Conservation (phyloP, 2,329 filamentous ascomycete species). For the Cercospora berteroae region DNA sequence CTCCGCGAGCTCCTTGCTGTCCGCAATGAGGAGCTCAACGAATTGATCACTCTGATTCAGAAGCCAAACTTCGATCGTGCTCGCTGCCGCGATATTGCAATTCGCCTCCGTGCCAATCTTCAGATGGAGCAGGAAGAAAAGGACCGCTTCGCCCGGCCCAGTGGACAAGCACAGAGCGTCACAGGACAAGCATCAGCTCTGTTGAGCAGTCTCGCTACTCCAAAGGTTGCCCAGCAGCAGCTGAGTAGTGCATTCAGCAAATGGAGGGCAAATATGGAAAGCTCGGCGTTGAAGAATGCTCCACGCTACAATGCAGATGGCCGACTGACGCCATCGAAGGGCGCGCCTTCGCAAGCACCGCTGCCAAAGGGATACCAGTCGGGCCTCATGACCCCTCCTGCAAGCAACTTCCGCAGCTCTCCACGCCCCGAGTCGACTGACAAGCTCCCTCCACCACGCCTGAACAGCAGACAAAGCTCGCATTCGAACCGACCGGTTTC, state of each 20-base stretch:
- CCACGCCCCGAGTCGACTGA: conserved; percentile 45
- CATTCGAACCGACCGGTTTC: conserved; percentile 9
- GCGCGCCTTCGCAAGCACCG: conserved; percentile 41
- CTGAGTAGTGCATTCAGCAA: conserved; percentile 97
- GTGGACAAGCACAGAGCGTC: conserved; percentile 30
- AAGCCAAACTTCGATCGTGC: conserved; percentile 72
- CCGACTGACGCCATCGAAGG: conserved; percentile 50
- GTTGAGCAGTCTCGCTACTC: conserved; percentile 73
- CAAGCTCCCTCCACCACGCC: conserved; percentile 26
- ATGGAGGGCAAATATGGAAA: conserved; percentile 70
- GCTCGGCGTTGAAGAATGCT: conserved; percentile 41
- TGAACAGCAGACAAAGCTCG: conserved; percentile 24
- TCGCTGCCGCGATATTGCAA: conserved; percentile 82
- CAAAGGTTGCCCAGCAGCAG: conserved; percentile 68
- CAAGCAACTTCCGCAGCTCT: conserved; percentile 66
- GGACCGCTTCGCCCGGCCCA: conserved; percentile 64
- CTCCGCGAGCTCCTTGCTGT: conserved; percentile 89
- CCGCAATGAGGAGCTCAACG: conserved; percentile 84
- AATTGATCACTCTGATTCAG: conserved; percentile 79
- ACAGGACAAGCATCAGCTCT: conserved; percentile 65
- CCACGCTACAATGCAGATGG: conserved; percentile 44
- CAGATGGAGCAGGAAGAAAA: conserved; percentile 98
- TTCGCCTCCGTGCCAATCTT: conserved; percentile 87
- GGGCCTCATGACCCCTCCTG: conserved; percentile 86
- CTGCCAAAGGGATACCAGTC: conserved; percentile 62